phyloP scores from a whole-genome alignment of 2,329 filamentous ascomycete species.

The Fusarium xyrophilum region DNA sequence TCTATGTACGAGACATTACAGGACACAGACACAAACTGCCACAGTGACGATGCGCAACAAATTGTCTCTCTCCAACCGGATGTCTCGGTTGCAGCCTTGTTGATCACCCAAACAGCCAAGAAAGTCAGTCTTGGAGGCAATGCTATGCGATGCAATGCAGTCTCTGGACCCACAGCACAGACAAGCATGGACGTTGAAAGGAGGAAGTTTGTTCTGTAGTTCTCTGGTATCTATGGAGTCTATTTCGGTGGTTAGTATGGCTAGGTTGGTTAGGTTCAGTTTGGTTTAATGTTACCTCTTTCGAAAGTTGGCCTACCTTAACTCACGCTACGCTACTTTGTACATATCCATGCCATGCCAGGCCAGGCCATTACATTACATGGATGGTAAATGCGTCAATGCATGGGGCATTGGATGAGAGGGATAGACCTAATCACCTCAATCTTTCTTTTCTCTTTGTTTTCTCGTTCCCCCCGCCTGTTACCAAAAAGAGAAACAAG shows the following conservation, averaged over 20 bases:
- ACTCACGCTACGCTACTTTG: slow-evolving; percentile 9
- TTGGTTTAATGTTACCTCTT: slow-evolving; percentile 21
- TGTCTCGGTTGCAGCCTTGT: slow-evolving; percentile 24
- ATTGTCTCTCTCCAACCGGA: slow-evolving; percentile 13
- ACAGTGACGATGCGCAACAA: slow-evolving; percentile 2
- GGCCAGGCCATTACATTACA: slow-evolving; percentile 22
- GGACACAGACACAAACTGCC: slow-evolving; percentile 21
- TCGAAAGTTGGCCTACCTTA: background rate
- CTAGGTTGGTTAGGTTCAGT: background rate
- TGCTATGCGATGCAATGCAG: background rate
- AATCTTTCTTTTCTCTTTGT: slow-evolving; percentile 21
- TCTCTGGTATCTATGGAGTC: background rate
- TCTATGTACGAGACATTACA: slow-evolving; percentile 2
- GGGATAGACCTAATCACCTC: slow-evolving; percentile 3
- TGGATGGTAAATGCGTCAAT: slow-evolving; percentile 30
- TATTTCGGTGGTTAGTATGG: slow-evolving; percentile 1
- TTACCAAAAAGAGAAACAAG: background rate
- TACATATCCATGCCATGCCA: slow-evolving; percentile 30
- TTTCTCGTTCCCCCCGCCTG: slow-evolving; percentile 9
- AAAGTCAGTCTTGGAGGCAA: slow-evolving; percentile 8
- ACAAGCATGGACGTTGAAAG: slow-evolving; percentile 13
- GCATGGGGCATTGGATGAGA: slow-evolving; percentile 27
- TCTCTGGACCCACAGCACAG: slow-evolving; percentile 20
- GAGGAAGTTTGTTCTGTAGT: slow-evolving; percentile 8
- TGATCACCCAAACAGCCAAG: slow-evolving; percentile 20